phyloP scores from a whole-genome alignment of 768 basidiomycete species.

The Mrakia blollopis region DNA sequence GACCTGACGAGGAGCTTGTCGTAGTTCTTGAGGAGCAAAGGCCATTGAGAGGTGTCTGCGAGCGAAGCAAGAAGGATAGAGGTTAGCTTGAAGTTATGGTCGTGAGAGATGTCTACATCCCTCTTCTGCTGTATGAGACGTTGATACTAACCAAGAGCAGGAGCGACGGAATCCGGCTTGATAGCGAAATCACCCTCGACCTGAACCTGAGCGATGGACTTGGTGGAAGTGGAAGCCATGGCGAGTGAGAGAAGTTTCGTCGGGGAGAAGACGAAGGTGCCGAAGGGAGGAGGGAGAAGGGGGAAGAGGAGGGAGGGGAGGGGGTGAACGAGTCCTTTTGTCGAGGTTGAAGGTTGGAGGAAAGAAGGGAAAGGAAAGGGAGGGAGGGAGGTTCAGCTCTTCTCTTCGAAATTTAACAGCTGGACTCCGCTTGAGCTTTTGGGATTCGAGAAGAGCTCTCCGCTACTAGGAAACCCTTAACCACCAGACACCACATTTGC shows the following conservation, averaged over 20 bases:
- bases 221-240: constrained; percentile 19
- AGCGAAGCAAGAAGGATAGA: background rate
- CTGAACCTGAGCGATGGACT: constrained; percentile 31
- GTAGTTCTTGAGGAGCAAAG: constrained; percentile 95
- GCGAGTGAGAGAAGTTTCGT: background rate
- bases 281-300: background rate
- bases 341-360: background rate
- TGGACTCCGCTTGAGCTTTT: background rate
- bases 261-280: constrained; percentile 7
- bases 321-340: background rate
- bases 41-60: constrained; percentile 91
- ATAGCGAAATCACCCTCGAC: constrained; percentile 41
- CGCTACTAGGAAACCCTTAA: background rate
- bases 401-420: background rate
- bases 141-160: constrained; percentile 42
- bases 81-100: background rate
- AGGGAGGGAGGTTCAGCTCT: background rate
- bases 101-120: background rate
- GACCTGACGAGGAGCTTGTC: constrained; percentile 92
- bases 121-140: background rate
- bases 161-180: constrained; percentile 44
- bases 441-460: background rate
- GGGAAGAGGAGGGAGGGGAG: background rate
- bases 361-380: background rate
- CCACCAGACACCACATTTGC: constrained; percentile 17